These are phyloP conservation scores for Pseudopyrenochaeta lycopersici DNA, from an alignment of 2,329 filamentous ascomycete genomes.

Conservation along the genomic window DNA sequence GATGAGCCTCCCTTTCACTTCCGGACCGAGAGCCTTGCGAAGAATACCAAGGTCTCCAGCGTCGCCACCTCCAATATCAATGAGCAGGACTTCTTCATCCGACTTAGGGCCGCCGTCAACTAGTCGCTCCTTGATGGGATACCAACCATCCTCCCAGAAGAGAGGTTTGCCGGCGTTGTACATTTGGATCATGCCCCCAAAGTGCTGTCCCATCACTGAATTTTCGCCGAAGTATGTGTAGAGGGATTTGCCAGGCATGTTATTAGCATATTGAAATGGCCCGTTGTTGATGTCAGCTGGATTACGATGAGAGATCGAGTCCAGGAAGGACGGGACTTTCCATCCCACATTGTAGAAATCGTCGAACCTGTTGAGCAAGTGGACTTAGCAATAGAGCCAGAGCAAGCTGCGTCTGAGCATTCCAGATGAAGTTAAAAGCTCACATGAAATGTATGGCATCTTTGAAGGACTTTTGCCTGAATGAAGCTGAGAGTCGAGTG, in stretches of 20 bases:
- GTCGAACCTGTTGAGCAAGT: conserved; percentile 6
- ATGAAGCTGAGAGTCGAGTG: conserved; percentile 15
- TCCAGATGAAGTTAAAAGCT: background rate
- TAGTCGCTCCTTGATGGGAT: conserved; percentile 10
- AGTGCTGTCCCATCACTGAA: conserved; percentile 9
- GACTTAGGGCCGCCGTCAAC: conserved; percentile 5
- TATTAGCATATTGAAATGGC: conserved; percentile 12
- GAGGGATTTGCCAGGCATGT: conserved; percentile 1
- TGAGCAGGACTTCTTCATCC: conserved; percentile 8
- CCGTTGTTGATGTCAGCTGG: conserved; percentile 12
- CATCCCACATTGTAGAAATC: conserved; percentile 19
- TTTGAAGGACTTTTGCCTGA: conserved; percentile 13
- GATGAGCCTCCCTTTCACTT: conserved; percentile 14
- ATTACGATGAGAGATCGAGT: conserved; percentile 12
- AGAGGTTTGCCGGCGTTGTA: conserved; percentile 16
- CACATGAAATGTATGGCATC: conserved; percentile 12
- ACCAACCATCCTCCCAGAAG: conserved; percentile 14
- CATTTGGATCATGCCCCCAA: conserved; percentile 18
- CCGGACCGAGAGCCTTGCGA: conserved; percentile 5
- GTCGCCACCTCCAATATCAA: conserved; percentile 10
- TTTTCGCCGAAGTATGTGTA: conserved; percentile 13
- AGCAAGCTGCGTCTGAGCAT: background rate
- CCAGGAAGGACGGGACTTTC: conserved; percentile 15
- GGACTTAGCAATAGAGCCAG: background rate
- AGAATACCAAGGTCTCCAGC: conserved; percentile 7